Percentiles rank a stretch among this genome's conserved stretches.
Conservation (phyloP, 2,329 filamentous ascomycete genomes). For the Fusarium poae region DNA sequence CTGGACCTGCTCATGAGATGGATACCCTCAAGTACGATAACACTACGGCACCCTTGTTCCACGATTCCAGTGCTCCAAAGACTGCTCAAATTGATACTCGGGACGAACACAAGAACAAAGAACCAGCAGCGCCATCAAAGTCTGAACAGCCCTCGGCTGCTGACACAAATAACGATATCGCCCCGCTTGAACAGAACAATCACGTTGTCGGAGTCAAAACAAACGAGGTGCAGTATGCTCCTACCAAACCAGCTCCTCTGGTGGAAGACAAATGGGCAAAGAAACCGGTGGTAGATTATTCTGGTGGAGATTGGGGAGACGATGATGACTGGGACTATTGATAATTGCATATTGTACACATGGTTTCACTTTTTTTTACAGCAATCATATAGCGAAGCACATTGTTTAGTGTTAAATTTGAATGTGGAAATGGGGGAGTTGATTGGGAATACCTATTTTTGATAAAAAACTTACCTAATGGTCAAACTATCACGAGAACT, state of each 20-base stretch:
- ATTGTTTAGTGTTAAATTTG: constrained; percentile 24
- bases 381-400: constrained; percentile 22
- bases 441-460: constrained; percentile 1
- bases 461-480: constrained; percentile 9
- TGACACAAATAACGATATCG: constrained; percentile 1
- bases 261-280: constrained; percentile 46
- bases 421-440: constrained; percentile 1
- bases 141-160: constrained; percentile 8
- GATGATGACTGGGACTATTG: constrained; percentile 49
- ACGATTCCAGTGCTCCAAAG: constrained; percentile 6
- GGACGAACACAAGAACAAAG: constrained; percentile 9
- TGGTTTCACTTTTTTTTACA: constrained; percentile 16
- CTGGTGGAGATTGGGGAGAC: constrained; percentile 47
- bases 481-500: not conserved
- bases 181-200: constrained; percentile 15
- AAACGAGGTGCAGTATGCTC: not conserved
- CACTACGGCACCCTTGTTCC: constrained; percentile 25
- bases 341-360: constrained; percentile 10
- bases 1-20: constrained; percentile 3
- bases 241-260: constrained; percentile 3
- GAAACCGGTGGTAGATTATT: constrained; percentile 44
- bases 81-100: constrained; percentile 10
- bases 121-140: constrained; percentile 13
- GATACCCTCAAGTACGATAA: constrained; percentile 4
- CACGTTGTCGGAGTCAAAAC: constrained; percentile 3